Conservation (phyloP, 2,329 filamentous ascomycete species). For the Penicillium thymicola region DNA sequence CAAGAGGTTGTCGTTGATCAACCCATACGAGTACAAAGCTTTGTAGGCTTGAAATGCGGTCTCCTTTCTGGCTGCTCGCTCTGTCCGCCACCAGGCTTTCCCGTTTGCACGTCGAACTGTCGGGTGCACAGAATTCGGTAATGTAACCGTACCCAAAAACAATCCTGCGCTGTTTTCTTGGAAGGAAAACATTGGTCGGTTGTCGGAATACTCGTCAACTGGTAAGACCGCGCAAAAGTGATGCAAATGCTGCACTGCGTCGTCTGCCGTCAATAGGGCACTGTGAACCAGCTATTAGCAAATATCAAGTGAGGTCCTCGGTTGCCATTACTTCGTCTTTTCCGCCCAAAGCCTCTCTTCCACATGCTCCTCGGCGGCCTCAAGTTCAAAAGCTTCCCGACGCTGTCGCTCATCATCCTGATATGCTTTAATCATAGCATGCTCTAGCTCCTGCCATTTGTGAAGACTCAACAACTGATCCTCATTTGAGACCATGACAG, state of each 20-base stretch:
- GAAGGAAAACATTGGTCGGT: conserved; percentile 61
- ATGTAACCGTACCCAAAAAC: conserved; percentile 57
- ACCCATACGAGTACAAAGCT: conserved; percentile 63
- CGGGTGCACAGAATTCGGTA: conserved; percentile 69
- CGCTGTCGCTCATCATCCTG: conserved; percentile 59
- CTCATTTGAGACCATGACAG: conserved; percentile 47
- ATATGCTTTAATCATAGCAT: conserved; percentile 68
- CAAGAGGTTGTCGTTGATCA: conserved; percentile 75
- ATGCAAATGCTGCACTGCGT: conserved; percentile 70
- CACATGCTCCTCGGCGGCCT: conserved; percentile 46
- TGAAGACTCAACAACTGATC: conserved; percentile 33
- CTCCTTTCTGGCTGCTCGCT: conserved; percentile 72
- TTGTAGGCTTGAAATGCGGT: conserved; percentile 78
- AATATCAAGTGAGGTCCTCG: not conserved
- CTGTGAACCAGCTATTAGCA: conserved; percentile 23
- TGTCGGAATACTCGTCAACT: conserved; percentile 57
- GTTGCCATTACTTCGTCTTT: conserved; percentile 22
- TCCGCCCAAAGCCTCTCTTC: conserved; percentile 41
- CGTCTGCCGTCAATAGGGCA: conserved; percentile 68
- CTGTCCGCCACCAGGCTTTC: conserved; percentile 61
- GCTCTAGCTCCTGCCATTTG: conserved; percentile 66
- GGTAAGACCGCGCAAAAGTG: conserved; percentile 73
- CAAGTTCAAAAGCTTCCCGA: conserved; percentile 46
- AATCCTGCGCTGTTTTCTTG: conserved; percentile 19
- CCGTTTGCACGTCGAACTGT: conserved; percentile 56